A percentile compares a stretch with the other conserved stretches of the same genome.
phyloP scores from a whole-genome alignment of 2,329 filamentous ascomycete genomes.

The Ceratocystis albifundus region DNA sequence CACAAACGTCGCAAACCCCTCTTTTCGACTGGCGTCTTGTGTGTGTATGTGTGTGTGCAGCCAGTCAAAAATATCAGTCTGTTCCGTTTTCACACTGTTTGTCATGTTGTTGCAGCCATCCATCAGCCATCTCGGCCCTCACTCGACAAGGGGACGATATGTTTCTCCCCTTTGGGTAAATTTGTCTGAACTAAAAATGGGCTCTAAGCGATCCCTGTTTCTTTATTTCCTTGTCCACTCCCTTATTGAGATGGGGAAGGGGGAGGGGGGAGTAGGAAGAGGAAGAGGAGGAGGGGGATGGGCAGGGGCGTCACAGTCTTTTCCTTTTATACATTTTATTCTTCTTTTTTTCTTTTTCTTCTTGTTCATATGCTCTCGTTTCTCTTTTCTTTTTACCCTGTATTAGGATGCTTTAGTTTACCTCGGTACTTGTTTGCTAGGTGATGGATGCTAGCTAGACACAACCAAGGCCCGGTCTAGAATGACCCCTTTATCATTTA shows the following conservation, averaged over 20 bases:
- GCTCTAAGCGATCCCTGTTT: conserved; percentile 14
- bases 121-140: background rate
- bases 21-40: background rate
- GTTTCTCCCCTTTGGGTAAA: conserved; percentile 7
- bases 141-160: background rate
- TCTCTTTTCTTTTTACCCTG: background rate
- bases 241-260: too few relatives aligned
- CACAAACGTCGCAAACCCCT: too few relatives aligned
- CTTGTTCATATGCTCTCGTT: background rate
- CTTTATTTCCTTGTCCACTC: background rate
- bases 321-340: too few relatives aligned
- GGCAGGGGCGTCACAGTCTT: background rate
- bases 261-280: too few relatives aligned
- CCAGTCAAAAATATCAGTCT: background rate
- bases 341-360: background rate
- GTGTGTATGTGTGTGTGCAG: too few relatives aligned
- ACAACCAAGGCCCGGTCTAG: background rate
- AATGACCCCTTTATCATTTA: background rate
- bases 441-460: too few relatives aligned
- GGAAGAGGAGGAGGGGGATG: too few relatives aligned
- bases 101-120: background rate
- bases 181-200: conserved; percentile 15
- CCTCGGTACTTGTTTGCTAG: background rate
- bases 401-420: background rate
- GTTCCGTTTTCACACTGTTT: background rate